Percentiles rank a stretch among this genome's conserved stretches.
Conservation (phyloP, 805 yeast species). For the Limtongia smithiae region DNA sequence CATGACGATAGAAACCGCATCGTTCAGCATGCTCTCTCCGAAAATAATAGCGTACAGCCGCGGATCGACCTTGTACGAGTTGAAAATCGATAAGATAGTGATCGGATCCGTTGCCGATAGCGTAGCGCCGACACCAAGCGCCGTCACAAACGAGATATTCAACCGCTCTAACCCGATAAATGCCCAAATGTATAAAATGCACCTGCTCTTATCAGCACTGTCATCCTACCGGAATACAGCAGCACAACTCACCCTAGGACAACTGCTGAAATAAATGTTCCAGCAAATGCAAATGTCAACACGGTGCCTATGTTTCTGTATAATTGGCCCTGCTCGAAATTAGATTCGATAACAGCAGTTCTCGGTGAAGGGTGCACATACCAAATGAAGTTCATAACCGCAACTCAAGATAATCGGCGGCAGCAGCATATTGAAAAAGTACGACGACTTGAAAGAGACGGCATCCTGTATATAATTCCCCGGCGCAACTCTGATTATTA, state of each 20-base stretch:
- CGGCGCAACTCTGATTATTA: constrained; percentile 84
- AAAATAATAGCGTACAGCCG: constrained; percentile 93
- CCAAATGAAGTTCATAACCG: constrained; percentile 87
- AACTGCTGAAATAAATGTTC: constrained; percentile 87
- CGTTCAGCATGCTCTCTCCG: constrained; percentile 93
- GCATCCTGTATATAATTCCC: constrained; percentile 97
- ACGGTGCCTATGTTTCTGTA: constrained; percentile 89
- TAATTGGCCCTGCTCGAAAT: constrained; percentile 63
- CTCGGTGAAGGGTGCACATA: constrained; percentile 2
- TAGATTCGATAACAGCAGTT: neutral
- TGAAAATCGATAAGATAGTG: constrained; percentile 91
- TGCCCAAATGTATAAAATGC: constrained; percentile 84
- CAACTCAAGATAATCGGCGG: constrained; percentile 97
- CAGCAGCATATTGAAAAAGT: constrained; percentile 85
- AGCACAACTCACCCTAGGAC: constrained; percentile 59
- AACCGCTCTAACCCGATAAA: constrained; percentile 85
- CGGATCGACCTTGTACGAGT: constrained; percentile 97
- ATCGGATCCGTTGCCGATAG: constrained; percentile 98
- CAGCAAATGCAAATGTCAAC: constrained; percentile 91
- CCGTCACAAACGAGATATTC: constrained; percentile 87
- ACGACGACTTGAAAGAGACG: constrained; percentile 89
- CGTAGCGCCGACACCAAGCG: constrained; percentile 95
- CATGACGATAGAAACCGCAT: constrained; percentile 98
- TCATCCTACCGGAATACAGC: neutral
- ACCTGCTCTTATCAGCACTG: constrained; percentile 17